A percentile compares a stretch with the other conserved stretches of the same genome.
Conservation (phyloP, 1,284 basidiomycete genomes). For the Cronartium quercuum region DNA sequence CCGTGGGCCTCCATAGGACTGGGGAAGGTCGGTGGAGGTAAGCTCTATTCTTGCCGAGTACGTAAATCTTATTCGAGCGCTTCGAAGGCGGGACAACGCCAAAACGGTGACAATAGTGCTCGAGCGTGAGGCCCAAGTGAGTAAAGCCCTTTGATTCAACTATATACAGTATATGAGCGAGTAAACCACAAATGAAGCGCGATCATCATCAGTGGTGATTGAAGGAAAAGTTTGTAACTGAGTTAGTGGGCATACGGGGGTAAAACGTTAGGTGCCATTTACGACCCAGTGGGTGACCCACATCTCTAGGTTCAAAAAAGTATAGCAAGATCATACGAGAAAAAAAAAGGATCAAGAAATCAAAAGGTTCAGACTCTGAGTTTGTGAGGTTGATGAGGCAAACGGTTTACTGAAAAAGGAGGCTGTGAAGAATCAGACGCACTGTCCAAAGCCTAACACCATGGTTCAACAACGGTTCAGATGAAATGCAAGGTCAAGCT, state of each 20-base stretch:
- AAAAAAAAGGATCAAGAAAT: neutral
- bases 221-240: too few species aligned
- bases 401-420: too few species aligned
- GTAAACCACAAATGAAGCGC: too few species aligned
- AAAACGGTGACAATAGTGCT: conserved; percentile 1
- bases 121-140: neutral
- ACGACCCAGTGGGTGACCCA: conserved; percentile 2
- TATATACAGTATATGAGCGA: too few species aligned
- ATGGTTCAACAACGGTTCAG: too few species aligned
- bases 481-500: too few species aligned
- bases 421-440: neutral
- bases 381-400: too few species aligned
- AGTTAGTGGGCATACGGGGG: neutral
- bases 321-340: neutral
- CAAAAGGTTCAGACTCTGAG: neutral
- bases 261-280: conserved; percentile 3
- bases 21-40: neutral
- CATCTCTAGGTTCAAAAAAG: neutral
- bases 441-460: conserved; percentile 6
- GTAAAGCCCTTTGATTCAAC: neutral
- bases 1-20: neutral
- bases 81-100: neutral
- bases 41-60: neutral
- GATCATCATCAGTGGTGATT: too few species aligned
- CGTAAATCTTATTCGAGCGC: neutral